phyloP scores from a whole-genome alignment of 2,329 filamentous ascomycete species.

The Pseudogymnoascus sp. region DNA sequence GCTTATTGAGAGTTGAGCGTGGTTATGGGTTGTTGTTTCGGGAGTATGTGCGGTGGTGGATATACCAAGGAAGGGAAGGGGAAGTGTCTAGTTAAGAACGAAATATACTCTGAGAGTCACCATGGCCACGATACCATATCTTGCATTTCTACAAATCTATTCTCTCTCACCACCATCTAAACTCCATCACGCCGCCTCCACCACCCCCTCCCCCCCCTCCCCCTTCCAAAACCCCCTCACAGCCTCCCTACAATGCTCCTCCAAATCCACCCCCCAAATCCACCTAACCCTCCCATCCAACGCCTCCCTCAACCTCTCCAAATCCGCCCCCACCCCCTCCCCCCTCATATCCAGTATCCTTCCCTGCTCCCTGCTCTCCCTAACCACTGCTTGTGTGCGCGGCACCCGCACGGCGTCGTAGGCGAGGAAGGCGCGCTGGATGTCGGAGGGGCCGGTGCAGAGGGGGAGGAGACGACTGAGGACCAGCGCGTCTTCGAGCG shows the following conservation, averaged over 20 bases:
- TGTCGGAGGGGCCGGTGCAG: constrained; percentile 14
- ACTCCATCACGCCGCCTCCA: not conserved
- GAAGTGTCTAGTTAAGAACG: not conserved
- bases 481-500: constrained; percentile 46
- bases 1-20: not conserved
- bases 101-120: not conserved
- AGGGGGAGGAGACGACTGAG: constrained; percentile 33
- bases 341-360: constrained; percentile 13
- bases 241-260: not conserved
- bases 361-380: constrained; percentile 32
- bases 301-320: constrained; percentile 9
- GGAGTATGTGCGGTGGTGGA: not conserved
- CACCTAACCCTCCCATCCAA: constrained; percentile 13
- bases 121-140: not conserved
- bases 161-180: not conserved
- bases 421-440: constrained; percentile 30
- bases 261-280: constrained; percentile 18
- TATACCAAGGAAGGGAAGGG: not conserved
- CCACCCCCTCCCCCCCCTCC: not conserved
- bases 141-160: not conserved
- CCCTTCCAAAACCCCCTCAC: not conserved
- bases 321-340: not conserved
- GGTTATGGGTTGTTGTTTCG: not conserved
- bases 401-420: constrained; percentile 34
- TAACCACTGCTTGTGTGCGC: constrained; percentile 33